Evolutionary conservation across 192 early-diverging fungal genomes (phyloP).

Genomic region (Backusella liffmaniae): DNA sequence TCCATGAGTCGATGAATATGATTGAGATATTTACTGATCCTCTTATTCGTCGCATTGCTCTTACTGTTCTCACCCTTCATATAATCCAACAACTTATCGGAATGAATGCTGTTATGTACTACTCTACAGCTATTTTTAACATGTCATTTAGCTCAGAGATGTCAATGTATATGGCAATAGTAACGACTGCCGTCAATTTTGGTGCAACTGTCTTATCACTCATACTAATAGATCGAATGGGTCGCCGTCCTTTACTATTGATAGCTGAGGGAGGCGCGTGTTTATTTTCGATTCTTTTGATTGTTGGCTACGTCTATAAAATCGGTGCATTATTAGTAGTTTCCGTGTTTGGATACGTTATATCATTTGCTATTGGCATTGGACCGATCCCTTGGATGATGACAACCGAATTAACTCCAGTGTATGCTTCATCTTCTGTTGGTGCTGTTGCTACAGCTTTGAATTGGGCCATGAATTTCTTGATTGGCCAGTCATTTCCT

Average conservation of each 20-base stretch:
- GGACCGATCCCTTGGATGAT: conserved; percentile 83
- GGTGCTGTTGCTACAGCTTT: conserved; percentile 67
- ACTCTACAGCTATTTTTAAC: conserved; percentile 78
- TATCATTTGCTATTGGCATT: conserved; percentile 75
- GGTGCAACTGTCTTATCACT: conserved; percentile 60
- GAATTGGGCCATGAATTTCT: conserved; percentile 63
- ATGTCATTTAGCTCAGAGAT: conserved; percentile 52
- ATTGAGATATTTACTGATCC: conserved; percentile 52
- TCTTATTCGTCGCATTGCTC: conserved; percentile 58
- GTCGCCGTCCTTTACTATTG: conserved; percentile 66
- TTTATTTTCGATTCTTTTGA: conserved; percentile 55
- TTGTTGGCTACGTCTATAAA: conserved; percentile 56
- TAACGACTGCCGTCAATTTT: conserved; percentile 57
- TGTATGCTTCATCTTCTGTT: conserved; percentile 67
- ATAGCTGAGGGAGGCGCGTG: conserved; percentile 59
- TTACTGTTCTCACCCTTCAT: conserved; percentile 66
- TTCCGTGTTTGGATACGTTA: conserved; percentile 74
- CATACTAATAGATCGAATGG: conserved; percentile 58
- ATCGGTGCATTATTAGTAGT: conserved; percentile 59
- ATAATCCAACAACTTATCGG: conserved; percentile 81
- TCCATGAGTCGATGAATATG: conserved; percentile 41
- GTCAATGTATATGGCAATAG: conserved; percentile 62
- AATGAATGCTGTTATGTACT: conserved; percentile 85
- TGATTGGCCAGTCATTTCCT: conserved; percentile 42
- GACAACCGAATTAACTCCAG: conserved; percentile 73